Evolutionary conservation across 2,329 filamentous ascomycete genomes (phyloP).

Genomic region (Curvularia lunata): DNA sequence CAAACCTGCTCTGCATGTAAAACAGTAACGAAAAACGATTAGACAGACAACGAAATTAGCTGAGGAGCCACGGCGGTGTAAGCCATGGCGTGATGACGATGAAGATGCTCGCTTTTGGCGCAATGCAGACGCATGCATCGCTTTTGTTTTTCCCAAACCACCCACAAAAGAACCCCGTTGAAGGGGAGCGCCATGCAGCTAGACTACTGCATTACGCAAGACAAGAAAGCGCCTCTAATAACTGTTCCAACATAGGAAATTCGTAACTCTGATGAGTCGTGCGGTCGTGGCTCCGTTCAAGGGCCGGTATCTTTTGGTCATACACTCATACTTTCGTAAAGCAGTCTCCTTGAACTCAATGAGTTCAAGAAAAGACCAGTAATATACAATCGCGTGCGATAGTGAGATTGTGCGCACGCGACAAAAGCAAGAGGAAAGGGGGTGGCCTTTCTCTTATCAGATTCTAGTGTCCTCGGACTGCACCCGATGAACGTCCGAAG

Average conservation of each 20-base stretch:
- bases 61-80: slow-evolving; percentile 44
- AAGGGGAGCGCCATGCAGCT: slow-evolving; percentile 27
- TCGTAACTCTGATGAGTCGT: slow-evolving; percentile 40
- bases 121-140: slow-evolving; percentile 15
- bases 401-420: slow-evolving; percentile 37
- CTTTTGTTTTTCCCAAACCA: slow-evolving; percentile 12
- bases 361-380: slow-evolving; percentile 28
- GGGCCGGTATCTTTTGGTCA: slow-evolving; percentile 36
- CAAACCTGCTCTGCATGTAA: slow-evolving; percentile 29
- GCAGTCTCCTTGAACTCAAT: slow-evolving; percentile 18
- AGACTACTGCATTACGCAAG: slow-evolving; percentile 19
- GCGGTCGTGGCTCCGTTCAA: slow-evolving; percentile 41
- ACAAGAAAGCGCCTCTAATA: slow-evolving; percentile 31
- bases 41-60: slow-evolving; percentile 30
- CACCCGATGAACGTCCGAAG: slow-evolving; percentile 39
- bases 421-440: slow-evolving; percentile 33
- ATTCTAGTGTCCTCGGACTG: slow-evolving; percentile 35
- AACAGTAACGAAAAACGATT: slow-evolving; percentile 21
- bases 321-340: slow-evolving; percentile 50
- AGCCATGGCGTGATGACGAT: slow-evolving; percentile 29
- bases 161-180: slow-evolving; percentile 25
- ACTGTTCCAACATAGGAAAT: slow-evolving; percentile 43
- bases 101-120: slow-evolving; percentile 30
- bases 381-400: slow-evolving; percentile 40
- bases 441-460: background rate